These are phyloP conservation scores for Cystofilobasidium bisporidii DNA, from an alignment of 768 basidiomycete species.

Conservation along the genomic window DNA sequence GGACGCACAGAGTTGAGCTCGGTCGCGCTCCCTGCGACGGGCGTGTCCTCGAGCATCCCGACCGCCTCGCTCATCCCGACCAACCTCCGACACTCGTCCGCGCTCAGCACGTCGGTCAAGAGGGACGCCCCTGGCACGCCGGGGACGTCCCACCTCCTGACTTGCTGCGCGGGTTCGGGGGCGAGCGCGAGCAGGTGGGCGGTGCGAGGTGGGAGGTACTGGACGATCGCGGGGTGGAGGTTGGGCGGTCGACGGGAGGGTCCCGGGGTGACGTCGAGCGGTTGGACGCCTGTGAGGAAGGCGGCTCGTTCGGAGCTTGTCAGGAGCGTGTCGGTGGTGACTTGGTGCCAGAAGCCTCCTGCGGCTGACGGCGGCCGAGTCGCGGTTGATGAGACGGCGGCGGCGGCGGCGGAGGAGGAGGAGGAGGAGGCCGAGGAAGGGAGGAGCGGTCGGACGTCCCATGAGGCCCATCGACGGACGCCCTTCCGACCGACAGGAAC, in stretches of 20 bases:
- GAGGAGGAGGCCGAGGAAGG: too few species aligned
- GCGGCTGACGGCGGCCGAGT: too few species aligned
- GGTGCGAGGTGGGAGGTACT: constrained; percentile 40
- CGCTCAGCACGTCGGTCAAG: constrained; percentile 47
- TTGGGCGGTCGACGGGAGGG: constrained; percentile 51
- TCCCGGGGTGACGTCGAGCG: constrained; percentile 44
- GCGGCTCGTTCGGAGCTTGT: constrained; percentile 14
- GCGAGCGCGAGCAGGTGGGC: constrained; percentile 38
- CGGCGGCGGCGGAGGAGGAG: too few species aligned
- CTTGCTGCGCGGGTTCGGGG: constrained; percentile 36
- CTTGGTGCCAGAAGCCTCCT: constrained; percentile 30
- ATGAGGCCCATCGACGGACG: constrained; percentile 33
- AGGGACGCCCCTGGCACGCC: constrained; percentile 48
- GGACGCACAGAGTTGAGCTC: constrained; percentile 44
- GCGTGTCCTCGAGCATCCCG: constrained; percentile 50
- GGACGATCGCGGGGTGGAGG: constrained; percentile 49
- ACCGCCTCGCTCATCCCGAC: constrained; percentile 46
- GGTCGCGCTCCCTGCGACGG: constrained; percentile 45
- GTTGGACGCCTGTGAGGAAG: neutral
- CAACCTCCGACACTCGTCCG: constrained; percentile 45
- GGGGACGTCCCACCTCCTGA: constrained; percentile 42
- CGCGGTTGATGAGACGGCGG: too few species aligned
- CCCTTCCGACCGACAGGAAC: constrained; percentile 25
- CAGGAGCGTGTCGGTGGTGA: constrained; percentile 19
- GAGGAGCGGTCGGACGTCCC: constrained; percentile 34